Conservation (phyloP, 768 basidiomycete genomes). For the Tulasnella sp. region DNA sequence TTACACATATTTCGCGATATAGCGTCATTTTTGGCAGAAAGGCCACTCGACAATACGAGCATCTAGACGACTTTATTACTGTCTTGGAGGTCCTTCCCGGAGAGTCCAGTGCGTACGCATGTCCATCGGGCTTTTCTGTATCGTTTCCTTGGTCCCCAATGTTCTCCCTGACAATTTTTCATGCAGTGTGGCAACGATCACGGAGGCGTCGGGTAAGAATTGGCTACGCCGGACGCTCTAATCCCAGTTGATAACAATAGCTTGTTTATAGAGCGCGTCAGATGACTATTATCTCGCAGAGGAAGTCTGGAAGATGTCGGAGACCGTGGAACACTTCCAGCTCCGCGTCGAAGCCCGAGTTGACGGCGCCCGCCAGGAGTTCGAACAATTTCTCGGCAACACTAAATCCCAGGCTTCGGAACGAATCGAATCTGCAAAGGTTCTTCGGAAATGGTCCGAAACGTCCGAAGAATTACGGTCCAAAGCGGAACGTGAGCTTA, state of each 20-base stretch:
- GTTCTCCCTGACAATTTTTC: neutral
- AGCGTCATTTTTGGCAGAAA: neutral
- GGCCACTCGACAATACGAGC: neutral
- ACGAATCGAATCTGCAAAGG: neutral
- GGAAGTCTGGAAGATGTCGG: neutral
- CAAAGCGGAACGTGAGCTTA: neutral
- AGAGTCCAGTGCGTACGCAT: neutral
- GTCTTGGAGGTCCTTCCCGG: neutral
- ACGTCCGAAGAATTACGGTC: rapidly evolving
- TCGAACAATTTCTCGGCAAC: neutral
- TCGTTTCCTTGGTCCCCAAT: neutral
- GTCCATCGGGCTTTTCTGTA: neutral
- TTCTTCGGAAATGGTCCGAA: neutral
- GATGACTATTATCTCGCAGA: neutral
- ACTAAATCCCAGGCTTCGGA: neutral
- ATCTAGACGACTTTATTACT: neutral
- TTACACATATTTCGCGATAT: neutral
- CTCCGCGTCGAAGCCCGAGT: neutral
- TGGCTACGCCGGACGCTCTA: neutral
- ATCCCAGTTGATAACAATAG: neutral
- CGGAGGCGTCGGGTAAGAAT: neutral
- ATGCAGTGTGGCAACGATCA: neutral
- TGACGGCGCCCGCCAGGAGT: neutral
- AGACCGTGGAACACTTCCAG: neutral
- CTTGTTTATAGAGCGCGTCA: neutral